These are phyloP conservation scores for Russula vinacea DNA, from an alignment of 768 basidiomycete species.

Conservation along the genomic window DNA sequence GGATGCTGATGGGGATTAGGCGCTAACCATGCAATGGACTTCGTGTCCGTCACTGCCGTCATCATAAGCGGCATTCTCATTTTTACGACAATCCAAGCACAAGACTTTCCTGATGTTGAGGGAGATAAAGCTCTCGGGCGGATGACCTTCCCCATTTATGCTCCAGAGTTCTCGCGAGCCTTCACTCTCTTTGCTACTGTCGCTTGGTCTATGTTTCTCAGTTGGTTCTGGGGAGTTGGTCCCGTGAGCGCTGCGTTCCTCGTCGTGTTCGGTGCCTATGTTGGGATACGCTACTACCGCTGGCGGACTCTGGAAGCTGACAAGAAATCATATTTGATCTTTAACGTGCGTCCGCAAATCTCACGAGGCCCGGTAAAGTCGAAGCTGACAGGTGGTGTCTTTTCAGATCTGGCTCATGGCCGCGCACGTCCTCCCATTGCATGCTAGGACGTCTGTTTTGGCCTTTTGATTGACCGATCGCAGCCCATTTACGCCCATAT, in stretches of 20 bases:
- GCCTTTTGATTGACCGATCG: conserved; percentile 27
- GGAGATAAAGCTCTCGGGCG: conserved; percentile 32
- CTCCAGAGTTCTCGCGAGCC: conserved; percentile 29
- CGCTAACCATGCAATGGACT: conserved; percentile 25
- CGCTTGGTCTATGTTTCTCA: conserved; percentile 31
- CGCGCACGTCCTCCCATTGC: conserved; percentile 27
- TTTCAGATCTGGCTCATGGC: conserved; percentile 30
- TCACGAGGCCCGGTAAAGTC: conserved; percentile 16
- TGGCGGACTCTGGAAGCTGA: conserved; percentile 29
- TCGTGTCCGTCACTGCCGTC: conserved; percentile 30
- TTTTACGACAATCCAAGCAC: conserved; percentile 33
- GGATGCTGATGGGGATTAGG: conserved; percentile 24
- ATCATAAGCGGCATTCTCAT: conserved; percentile 30
- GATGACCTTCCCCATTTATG: conserved; percentile 32
- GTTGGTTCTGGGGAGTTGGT: conserved; percentile 30
- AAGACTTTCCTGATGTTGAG: conserved; percentile 33
- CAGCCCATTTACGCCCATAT: conserved; percentile 22
- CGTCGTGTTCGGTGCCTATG: conserved; percentile 26
- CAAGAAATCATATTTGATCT: conserved; percentile 30
- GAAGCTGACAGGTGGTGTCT: conserved; percentile 20
- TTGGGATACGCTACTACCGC: conserved; percentile 30
- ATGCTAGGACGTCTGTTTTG: conserved; percentile 28
- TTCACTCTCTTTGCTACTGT: conserved; percentile 31
- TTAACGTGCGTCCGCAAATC: conserved; percentile 31
- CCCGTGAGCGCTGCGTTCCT: conserved; percentile 25